Evolutionary conservation across 352 stramenopile genomes (phyloP), one percentile per base, ranked within the genome.

Genomic region (Globisporangium echinulatum): DNA sequence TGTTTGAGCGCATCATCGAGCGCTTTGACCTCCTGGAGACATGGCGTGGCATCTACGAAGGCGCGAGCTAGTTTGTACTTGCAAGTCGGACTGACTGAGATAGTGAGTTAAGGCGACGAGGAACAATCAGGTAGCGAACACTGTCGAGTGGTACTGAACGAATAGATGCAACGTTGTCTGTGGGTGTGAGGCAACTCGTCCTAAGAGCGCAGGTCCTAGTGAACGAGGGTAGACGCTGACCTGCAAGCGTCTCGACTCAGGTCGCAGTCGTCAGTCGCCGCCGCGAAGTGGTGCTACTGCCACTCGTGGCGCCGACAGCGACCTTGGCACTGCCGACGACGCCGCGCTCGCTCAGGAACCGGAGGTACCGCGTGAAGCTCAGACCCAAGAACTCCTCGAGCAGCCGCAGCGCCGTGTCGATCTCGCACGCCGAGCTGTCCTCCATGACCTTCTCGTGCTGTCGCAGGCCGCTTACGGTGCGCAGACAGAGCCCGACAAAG

Each of bases 351-450:
- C 66, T 74, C 9, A 92, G 69, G 46, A 92, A 92, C 9, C 59
- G 59, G 37, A 87, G 58, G 57, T 88, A 92, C 19, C 73, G 68
- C 11, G 73, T 82, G 59, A 88, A 92, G 54, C 67, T 87, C 10
- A 92, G 67, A 0, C 76, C 78, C 0, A 92, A 57, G 53, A 92
- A 92, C 59, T 88, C 79, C 47, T 92, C 82, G 42, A 90, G 77
- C 63, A 83, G 47, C 5, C 68, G 71, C 52, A 89, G 66, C 1
- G 69, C 59, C 1, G 77, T 66, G 39, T 58, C 78, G 54, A 88
- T 82, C 62, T 92, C 76, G 63, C 79, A 92, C 14, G 56, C 56
- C 8, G 68, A 69, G 44, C 68, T 80, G 58, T 83, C 66, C 14
- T 68, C 59, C 42, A 87, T 69, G 25, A 90, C 62, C 15, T 74